Evolutionary conservation across 768 basidiomycete species (phyloP), one percentile per base, ranked within the genome.

Genomic region (Panaeolus papilionaceus): DNA sequence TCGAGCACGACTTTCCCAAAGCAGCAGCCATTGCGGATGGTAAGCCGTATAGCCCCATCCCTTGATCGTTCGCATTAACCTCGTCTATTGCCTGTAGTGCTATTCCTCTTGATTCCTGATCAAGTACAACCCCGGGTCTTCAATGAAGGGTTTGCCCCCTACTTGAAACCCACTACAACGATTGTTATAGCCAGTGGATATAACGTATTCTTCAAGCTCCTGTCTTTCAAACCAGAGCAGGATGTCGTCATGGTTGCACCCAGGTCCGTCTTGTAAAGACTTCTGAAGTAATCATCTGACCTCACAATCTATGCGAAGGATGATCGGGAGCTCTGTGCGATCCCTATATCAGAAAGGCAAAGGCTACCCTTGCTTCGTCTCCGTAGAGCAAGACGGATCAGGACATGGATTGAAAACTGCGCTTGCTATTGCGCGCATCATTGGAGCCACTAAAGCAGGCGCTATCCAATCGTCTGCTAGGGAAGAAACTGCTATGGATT

Each of bases 181-280:
- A 82, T 89, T 64, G 85, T 89, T 11, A 82, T 90, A 62, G 89
- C 89, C 49, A 88, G 87, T 65, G 89, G 88, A 39, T 89, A 89
- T 71, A 89, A 90, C 66, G 87, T 89, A 39, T 88, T 87, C 75
- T 89, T 79, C 79, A 86, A 86, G 69, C 79, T 89, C 20, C 77
- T 89, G 28, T 75, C 86, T 39, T 88, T 89, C 74, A 80, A 80
- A 63, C 76, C 83, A 1, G 75, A 79, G 20, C 88, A 89, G 71
- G 83, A 88, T 72, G 86, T 89, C 33, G 84, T 89, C 28, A 90
- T 89, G 88, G 88, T 90, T 62, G 88, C 88, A 18, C 88, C 88
- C 12, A 82, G 88, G 88, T 86, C 67, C 33, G 68, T 69, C 37
- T 26, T 23, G 18, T n/a, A 42, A 33, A 12, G 38, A 61, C 33